Base-by-base conservation (phyloP, 2,329 filamentous ascomycete species). In the Aspergillus ibericus region DNA sequence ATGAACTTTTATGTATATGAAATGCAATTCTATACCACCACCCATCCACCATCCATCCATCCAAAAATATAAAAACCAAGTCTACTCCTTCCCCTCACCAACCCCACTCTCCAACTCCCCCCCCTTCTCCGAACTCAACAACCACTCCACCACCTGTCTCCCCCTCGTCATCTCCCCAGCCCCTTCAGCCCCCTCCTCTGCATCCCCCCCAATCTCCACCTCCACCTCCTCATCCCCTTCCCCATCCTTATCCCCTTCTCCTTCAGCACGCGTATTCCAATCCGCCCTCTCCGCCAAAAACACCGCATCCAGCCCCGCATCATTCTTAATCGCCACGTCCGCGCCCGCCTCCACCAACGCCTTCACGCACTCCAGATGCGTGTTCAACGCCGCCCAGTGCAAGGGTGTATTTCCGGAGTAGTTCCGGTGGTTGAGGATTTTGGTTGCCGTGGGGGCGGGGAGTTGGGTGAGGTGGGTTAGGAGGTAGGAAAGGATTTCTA, bases 371-470 rank as follows among this genome's bases (percentile, higher is more conserved):
- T 88, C 85, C 3, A 98, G 79, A 69, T 97, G 93, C 1, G 93
- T 93, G 55, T 96, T 95, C 56, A 97, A 80, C 0, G 92, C 90
- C 0, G 93, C 93, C 93, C 93, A 98, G 78, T 99, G 95, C 58
- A 99, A 81, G 0, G 92, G 85, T 0, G 93, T 97, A 78, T 97
- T 98, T 46, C 92, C 93, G 47, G 90, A 88, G 61, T 86, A 81
- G 70, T 99, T 99, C 61, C 84, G 81, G 73, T 79, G 75, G 72
- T 81, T 77, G 51, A 81, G 55, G 3, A 79, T 67, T 4, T 69
- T 61, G 7, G 62, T 59, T 44, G 67, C 29, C 56, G 65, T 42
- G 0, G 48, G 15, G 29, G 34, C 34, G 16, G 53, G 20, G 8
- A 57, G 38, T n/a, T 25, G 27, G 27, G 64, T 62, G 53, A 83